Evolutionary conservation across 2,329 filamentous ascomycete genomes (phyloP), one percentile per base, ranked within the genome.

Genomic region (Venturia aucupariae): DNA sequence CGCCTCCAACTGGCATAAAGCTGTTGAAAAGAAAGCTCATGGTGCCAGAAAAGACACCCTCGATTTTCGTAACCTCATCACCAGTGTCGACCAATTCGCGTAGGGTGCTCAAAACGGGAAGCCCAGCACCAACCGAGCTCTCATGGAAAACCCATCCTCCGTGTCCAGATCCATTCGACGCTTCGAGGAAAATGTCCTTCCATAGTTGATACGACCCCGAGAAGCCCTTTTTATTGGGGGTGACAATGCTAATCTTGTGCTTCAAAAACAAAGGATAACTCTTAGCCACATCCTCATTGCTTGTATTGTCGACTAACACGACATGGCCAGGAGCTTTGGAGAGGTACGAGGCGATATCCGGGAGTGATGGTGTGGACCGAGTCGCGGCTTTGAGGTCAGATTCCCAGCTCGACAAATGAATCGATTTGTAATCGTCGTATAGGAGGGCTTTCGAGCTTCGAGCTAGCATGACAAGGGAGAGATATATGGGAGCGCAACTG

Each of bases 1-100:
- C 90, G 5, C 88, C 89, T 61, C 86, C 84, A 2, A 87, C 86
- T 0, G 94, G 94, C 60, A 92, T 91, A 75, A 97, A 99, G 27
- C 86, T 92, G 82, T 97, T 97, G 86, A 99, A 97, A 48, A 99
- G 82, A 82, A 97, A 99, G 46, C 90, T 95, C 86, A 99, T 93
- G 64, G 94, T 99, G 68, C 94, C 94, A 67, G 90, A 96, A 79
- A 99, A 97, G 62, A 99, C 92, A 69, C 94, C 94, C 78, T 97
- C 93, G 70, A 99, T 95, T 78, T 88, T 92, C 64, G 85, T 91
- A 5, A 99, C 88, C 74, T 90, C 83, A 73, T 99, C 94, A 51
- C 94, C 94, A 1, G 94, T 99, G 67, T 92, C 89, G 30, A 97
- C 85, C n/a, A 99, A 83, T 71, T 99, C 94, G 73, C 92, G 92